phyloP scores from a whole-genome alignment of 805 yeast species.

The Candida ovalis region DNA sequence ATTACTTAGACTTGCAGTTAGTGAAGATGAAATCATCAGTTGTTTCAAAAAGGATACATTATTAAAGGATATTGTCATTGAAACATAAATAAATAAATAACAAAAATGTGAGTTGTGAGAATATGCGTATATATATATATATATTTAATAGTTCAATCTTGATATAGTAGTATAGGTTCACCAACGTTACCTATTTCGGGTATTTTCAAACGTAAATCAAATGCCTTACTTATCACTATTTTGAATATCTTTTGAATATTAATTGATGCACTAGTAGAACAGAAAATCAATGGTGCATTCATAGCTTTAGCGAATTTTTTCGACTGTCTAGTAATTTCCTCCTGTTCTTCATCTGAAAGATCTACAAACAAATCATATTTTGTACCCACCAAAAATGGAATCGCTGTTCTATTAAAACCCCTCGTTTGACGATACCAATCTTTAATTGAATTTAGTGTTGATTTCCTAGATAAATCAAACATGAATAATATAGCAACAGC shows the following conservation, averaged over 20 bases:
- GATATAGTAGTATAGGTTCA: constrained; percentile 83
- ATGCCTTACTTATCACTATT: constrained; percentile 83
- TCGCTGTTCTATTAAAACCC: constrained; percentile 85
- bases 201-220: constrained; percentile 75
- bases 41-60: constrained; percentile 56
- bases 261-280: constrained; percentile 88
- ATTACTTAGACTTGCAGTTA: constrained; percentile 59
- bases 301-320: constrained; percentile 83
- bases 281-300: constrained; percentile 80
- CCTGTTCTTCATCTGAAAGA: constrained; percentile 73
- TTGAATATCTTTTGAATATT: constrained; percentile 93
- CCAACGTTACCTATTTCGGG: constrained; percentile 84
- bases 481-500: constrained; percentile 88
- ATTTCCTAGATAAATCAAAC: constrained; percentile 85
- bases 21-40: constrained; percentile 63
- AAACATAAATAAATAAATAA: constrained; percentile 7
- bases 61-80: constrained; percentile 31
- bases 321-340: constrained; percentile 78
- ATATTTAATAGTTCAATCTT: constrained; percentile 14
- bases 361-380: constrained; percentile 86
- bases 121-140: constrained; percentile 1
- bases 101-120: no score
- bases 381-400: constrained; percentile 89
- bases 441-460: constrained; percentile 81
- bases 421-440: constrained; percentile 95